Evolutionary conservation across 257 asterid species (phyloP), one percentile per base, ranked within the genome.

Genomic region (Osmanthus fragrans): DNA sequence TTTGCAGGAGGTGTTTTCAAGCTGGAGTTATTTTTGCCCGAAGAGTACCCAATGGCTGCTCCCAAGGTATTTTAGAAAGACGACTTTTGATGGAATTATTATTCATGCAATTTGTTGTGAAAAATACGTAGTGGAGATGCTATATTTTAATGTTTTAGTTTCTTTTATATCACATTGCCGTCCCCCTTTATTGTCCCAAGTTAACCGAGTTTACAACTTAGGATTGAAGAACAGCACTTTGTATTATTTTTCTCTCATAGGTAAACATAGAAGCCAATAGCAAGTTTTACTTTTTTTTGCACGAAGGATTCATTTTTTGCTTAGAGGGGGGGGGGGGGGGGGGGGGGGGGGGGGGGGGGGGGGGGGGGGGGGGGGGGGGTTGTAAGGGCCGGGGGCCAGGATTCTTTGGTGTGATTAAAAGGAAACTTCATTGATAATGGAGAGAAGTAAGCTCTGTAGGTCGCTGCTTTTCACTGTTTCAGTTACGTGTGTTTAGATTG

Each of bases 1-100:
- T 73, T 40, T 82, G 63, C 78, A 96, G 99, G 99, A 49, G 99
- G 99, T 69, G 99, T 96, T 71, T 96, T 96, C 80, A 96, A 96
- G 96, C 88, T 96, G 84, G 97, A 96, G 88, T 86, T 96, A 63
- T 96, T 93, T 87, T 83, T 96, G 80, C 97, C 99, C 4, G 98
- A 93, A 87, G 98, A 96, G 77, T 96, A 96, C 80, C 99, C 99
- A 23, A 96, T 96, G 99, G 99, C 99, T 85, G 99, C 99, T 73
- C 98, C 97, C 19, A 96, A 93, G 97, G 98, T 92, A 90, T 73
- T 71, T 47, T 70, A 37, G 40, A 36, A 71, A 29, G 60, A 64
- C 76, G 21, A 7, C 64, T 18, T 54, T 18, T 54, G 27, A 54
- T 54, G 64, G 64, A 21, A 54, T 54, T 21, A 19, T 54, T 54